Evolutionary conservation across 2,329 filamentous ascomycete species (phyloP).

Genomic region (Acrocalymma vagum): DNA sequence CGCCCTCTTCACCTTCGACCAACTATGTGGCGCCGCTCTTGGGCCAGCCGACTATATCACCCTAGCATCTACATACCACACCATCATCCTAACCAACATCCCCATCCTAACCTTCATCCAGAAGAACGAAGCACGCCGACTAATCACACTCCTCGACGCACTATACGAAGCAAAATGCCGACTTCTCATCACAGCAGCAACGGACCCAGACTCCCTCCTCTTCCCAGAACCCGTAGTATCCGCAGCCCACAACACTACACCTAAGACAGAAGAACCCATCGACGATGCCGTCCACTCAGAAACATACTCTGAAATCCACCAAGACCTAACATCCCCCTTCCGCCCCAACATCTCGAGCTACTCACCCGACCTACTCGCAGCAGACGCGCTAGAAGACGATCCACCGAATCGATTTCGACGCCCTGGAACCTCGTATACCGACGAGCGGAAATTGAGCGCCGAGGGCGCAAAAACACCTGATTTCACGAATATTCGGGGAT

Average conservation of each 20-base stretch:
- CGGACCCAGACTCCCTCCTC: constrained; percentile 77
- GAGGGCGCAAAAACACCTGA: constrained; percentile 54
- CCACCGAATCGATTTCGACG: constrained; percentile 53
- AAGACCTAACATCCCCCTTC: constrained; percentile 79
- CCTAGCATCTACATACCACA: constrained; percentile 81
- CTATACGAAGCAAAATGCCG: constrained; percentile 82
- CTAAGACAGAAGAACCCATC: constrained; percentile 9
- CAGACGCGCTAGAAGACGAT: constrained; percentile 59
- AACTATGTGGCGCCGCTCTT: constrained; percentile 70
- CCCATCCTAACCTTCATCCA: constrained; percentile 72
- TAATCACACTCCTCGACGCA: constrained; percentile 83
- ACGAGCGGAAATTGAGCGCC: constrained; percentile 30
- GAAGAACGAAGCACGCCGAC: constrained; percentile 82
- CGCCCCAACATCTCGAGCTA: constrained; percentile 80
- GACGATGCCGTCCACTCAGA: constrained; percentile 70
- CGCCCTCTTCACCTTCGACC: constrained; percentile 72
- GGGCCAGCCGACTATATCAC: constrained; percentile 86
- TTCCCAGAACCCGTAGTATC: constrained; percentile 63
- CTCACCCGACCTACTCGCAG: constrained; percentile 48
- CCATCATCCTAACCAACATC: constrained; percentile 75
- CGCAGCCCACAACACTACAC: constrained; percentile 6
- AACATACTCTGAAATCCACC: constrained; percentile 77
- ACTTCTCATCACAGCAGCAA: constrained; percentile 72
- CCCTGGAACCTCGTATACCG: constrained; percentile 30
- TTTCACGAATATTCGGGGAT: constrained; percentile 72